These are phyloP conservation scores for Candida endomychidarum DNA, from an alignment of 805 yeast genomes.

Conservation along the genomic window DNA sequence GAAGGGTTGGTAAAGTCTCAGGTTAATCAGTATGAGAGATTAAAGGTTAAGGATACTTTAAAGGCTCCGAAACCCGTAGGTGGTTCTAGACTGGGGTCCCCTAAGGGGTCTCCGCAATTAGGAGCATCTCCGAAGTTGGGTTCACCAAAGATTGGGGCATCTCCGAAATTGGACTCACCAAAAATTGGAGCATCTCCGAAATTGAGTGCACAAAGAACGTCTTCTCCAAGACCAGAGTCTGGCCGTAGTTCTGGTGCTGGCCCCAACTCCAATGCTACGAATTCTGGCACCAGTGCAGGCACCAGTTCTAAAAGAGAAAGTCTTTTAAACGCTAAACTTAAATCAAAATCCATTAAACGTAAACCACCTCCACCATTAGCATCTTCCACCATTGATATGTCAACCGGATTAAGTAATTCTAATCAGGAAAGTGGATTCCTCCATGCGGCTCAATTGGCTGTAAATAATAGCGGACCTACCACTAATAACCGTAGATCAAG, in stretches of 20 bases:
- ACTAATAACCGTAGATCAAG: conserved; percentile 34
- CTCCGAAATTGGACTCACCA: no score
- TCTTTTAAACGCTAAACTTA: conserved; percentile 18
- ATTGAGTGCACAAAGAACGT: no score
- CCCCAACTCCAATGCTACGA: no score
- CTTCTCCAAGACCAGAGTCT: no score
- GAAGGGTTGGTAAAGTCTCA: conserved; percentile 50
- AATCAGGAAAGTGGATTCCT: conserved; percentile 28
- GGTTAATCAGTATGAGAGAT: conserved; percentile 47
- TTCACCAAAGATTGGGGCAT: no score
- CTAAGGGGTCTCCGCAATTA: conserved; percentile 2
- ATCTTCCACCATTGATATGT: conserved; percentile 24
- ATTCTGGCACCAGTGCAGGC: no score
- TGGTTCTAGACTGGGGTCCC: no score
- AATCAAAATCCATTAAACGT: conserved; percentile 24
- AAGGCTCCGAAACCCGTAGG: conserved; percentile 13
- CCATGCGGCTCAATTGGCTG: conserved; percentile 48
- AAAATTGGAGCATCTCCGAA: no score
- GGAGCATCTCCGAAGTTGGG: conserved; percentile 3
- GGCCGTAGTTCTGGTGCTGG: no score
- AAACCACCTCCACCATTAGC: conserved; percentile 32
- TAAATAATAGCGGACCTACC: conserved; percentile 28
- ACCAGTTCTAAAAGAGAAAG: no score
- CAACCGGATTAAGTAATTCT: conserved; percentile 27
- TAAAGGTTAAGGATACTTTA: conserved; percentile 21